Evolutionary conservation across 805 yeast genomes (phyloP), one percentile per base, ranked within the genome.

Genomic region (Wickerhamiella kurtzmanii): DNA sequence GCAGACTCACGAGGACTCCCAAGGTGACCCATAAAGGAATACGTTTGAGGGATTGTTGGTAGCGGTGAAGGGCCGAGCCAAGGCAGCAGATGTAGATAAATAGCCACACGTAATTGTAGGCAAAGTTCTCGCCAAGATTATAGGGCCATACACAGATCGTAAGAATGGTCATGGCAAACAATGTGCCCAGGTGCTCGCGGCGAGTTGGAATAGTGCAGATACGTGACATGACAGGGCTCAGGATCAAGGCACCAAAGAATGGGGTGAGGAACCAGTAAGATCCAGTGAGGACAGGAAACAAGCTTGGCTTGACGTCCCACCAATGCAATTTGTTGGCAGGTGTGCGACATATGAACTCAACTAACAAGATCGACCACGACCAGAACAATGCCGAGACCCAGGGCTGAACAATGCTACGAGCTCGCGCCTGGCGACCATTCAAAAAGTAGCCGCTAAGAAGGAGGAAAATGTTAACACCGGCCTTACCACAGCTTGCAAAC

Each of bases 201-300:
- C 41, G 36, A 5, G 44, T 2, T 2, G 45, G 40, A 2, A 42
- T 48, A 2, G 43, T 39, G 47, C 46, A 6, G 32, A 25, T 25
- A 6, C 32, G 32, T 11, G 32, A 25, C 11, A 25, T 6, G 11
- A 25, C 36, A 13, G 52, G 52, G n/a, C 48, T 42, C 32, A 45
- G 39, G 20, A 42, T 22, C 4, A 40, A 35, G 1, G 46, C 48
- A 4, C 37, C 45, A 3, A 50, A 25, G 20, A 47, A 50, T 8
- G 48, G 18, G 3, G 53, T 25, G 13, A 50, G 43, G 37, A 45
- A 50, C 53, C 53, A 50, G 41, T 48, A 50, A n/a, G 35, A 36
- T 28, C 41, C 48, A 13, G 17, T 15, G 4, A 32, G 22, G 1
- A 50, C 40, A 3, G 53, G 53, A 6, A 44, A 28, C 11, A 45